These are phyloP conservation scores for Colletotrichum sp. DNA, from an alignment of 2,329 filamentous ascomycete species.

Conservation along the genomic window DNA sequence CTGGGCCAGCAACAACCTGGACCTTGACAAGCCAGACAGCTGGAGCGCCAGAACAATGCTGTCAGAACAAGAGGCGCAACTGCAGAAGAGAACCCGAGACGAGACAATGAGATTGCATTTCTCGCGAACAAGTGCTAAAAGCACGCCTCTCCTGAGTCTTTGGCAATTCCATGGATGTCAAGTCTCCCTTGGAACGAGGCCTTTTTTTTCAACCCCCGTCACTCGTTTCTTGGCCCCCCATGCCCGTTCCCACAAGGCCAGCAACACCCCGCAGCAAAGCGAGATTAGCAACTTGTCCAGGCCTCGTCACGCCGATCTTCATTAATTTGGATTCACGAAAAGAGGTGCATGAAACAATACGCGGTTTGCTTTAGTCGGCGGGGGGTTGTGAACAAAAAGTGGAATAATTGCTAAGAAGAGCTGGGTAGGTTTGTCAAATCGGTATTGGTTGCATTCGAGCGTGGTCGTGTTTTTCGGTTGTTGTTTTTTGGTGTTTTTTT, in stretches of 20 bases:
- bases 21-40: background rate
- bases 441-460: background rate
- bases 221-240: background rate
- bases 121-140: background rate
- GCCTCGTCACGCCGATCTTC: constrained; percentile 6
- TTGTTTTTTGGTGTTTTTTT: too few species aligned
- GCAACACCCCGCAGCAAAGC: background rate
- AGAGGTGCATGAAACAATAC: background rate
- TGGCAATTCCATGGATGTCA: background rate
- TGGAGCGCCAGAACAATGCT: background rate
- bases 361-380: background rate
- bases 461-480: background rate
- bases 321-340: background rate
- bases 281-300: constrained; percentile 6
- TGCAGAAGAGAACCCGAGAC: background rate
- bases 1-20: background rate
- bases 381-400: background rate
- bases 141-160: background rate
- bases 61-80: background rate
- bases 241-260: background rate
- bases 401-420: background rate
- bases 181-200: background rate
- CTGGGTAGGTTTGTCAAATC: background rate
- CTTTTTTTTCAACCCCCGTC: background rate
- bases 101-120: background rate